These are phyloP conservation scores for Dimocarpus longan DNA, from an alignment of 345 rosid genomes.

Conservation along the genomic window DNA sequence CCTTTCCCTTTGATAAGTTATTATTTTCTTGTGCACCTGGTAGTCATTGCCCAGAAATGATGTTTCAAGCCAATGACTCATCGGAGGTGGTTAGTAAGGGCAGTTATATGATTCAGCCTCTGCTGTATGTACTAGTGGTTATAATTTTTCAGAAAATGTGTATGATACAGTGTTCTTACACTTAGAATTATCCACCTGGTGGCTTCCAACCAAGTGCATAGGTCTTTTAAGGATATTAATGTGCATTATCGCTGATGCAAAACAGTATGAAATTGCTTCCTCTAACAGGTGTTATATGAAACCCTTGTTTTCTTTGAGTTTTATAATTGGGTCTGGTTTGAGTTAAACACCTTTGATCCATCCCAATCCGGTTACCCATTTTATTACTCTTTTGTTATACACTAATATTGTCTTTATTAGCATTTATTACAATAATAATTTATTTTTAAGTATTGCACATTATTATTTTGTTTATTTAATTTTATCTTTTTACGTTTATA, in stretches of 20 bases:
- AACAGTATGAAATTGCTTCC: slow-evolving; percentile 16
- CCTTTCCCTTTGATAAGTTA: slow-evolving; percentile 31
- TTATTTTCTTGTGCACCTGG: slow-evolving; percentile 65
- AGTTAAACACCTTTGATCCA: no score
- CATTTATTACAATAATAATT: no score
- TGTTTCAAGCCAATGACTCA: slow-evolving; percentile 50
- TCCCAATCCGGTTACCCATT: no score
- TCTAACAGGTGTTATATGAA: slow-evolving; percentile 31
- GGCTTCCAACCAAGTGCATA: slow-evolving; percentile 21
- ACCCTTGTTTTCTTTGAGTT: not conserved
- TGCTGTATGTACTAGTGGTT: slow-evolving; percentile 28
- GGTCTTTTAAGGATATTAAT: slow-evolving; percentile 27
- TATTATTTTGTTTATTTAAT: no score
- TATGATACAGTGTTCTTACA: slow-evolving; percentile 16
- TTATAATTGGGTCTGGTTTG: not conserved
- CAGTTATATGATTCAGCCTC: slow-evolving; percentile 29
- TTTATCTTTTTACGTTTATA: no score
- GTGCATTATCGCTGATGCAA: slow-evolving; percentile 23
- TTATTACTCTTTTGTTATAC: no score
- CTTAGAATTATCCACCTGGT: slow-evolving; percentile 19
- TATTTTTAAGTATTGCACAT: no score
- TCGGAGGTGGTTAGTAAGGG: slow-evolving; percentile 73
- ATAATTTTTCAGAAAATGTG: slow-evolving; percentile 11
- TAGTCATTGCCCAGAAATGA: slow-evolving; percentile 44
- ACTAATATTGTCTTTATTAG: no score